Evolutionary conservation across 106 monocot species (phyloP), one percentile per base, ranked within the genome.

Genomic region (Apostasia shenzhenica): DNA sequence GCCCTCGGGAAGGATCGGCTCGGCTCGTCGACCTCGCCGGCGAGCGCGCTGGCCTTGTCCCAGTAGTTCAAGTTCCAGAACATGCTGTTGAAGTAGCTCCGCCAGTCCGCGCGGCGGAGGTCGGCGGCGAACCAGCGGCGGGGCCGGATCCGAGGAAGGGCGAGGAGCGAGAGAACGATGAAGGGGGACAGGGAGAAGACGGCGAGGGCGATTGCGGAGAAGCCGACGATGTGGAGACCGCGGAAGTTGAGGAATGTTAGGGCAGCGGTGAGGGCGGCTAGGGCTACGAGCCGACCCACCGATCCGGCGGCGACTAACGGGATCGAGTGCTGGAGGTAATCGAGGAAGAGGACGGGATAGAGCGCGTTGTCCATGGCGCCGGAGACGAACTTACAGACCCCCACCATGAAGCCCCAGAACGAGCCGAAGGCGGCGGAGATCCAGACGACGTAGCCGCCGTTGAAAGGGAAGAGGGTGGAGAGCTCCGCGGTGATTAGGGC

Each of bases 1-100:
- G 94, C 94, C 82, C 60, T 80, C 14, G 94, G 94, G 74, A 94
- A 94, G 0, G 82, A 48, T 13, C 78, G 57, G 43, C 79, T 73
- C 6, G 88, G 85, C 3, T 93, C 70, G 47, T 88, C 85, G 47
- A 93, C 94, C 82, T 94, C 94, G 11, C 94, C 94, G 5, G 90
- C 94, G 39, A 94, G 54, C 44, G 94, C 90, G 80, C 90, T 90
- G 5, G 84, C 94, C 76, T 94, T 94, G 68, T 94, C 93, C 93
- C 93, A 94, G 71, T 94, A 94, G 40, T 94, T 94, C 42, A 94
- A 63, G 63, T 94, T 94, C 93, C 93, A 94, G 67, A 94, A 90
- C 93, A 94, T 84, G 77, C 69, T 80, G 54, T 94, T 94, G 72
- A 94, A 90, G 73, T 80, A 94, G 2, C 67, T 67, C 8, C 84